Evolutionary conservation across 2,329 filamentous ascomycete species (phyloP).

Genomic region (Diaporthe batatas): DNA sequence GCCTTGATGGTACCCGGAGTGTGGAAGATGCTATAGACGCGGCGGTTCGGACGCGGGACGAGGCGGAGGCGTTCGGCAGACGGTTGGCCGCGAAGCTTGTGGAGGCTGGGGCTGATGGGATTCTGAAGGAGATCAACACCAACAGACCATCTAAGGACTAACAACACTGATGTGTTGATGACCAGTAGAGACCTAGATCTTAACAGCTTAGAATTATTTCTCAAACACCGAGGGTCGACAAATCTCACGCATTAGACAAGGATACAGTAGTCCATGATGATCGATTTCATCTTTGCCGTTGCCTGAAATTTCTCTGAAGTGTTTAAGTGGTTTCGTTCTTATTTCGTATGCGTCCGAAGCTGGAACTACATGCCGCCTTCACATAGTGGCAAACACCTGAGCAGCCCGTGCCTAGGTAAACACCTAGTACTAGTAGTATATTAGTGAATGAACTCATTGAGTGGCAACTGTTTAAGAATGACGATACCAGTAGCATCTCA

Average conservation of each 20-base stretch:
- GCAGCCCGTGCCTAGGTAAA: neutral
- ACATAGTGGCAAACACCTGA: neutral
- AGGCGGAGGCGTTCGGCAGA: neutral
- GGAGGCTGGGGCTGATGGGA: neutral
- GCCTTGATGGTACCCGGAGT: neutral
- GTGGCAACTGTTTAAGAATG: neutral
- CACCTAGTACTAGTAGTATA: no score
- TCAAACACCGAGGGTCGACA: neutral
- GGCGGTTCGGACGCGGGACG: neutral
- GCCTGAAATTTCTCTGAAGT: no score
- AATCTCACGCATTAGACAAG: neutral
- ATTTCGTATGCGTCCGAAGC: no score
- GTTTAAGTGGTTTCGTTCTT: no score
- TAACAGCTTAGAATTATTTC: neutral
- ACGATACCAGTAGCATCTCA: neutral
- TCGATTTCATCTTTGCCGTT: no score
- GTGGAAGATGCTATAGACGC: constrained; percentile 1
- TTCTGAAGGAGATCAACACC: constrained; percentile 7
- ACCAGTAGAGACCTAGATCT: no score
- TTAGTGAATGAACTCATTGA: neutral
- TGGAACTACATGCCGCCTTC: no score
- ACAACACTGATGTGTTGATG: no score
- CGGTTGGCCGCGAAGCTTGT: neutral
- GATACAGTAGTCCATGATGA: no score
- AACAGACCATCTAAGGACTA: constrained; percentile 6